These are phyloP conservation scores for Aspergillus unguis DNA, from an alignment of 2,329 filamentous ascomycete species.

Conservation along the genomic window DNA sequence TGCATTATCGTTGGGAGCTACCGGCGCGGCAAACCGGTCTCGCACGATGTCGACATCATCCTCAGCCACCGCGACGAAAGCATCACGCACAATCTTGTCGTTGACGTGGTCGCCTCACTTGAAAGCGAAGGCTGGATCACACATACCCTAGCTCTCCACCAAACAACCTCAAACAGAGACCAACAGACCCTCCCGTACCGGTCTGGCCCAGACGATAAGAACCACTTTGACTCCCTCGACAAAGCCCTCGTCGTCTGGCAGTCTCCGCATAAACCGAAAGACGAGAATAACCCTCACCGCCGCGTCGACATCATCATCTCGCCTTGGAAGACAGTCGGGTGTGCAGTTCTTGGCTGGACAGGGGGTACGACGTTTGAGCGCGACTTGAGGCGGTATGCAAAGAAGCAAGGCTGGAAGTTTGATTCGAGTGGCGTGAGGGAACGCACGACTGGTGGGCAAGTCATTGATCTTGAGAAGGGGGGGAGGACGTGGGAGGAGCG, in stretches of 20 bases:
- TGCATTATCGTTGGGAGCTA: slow-evolving; percentile 74
- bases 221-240: slow-evolving; percentile 79
- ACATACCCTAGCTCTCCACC: slow-evolving; percentile 71
- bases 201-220: slow-evolving; percentile 26
- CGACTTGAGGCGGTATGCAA: slow-evolving; percentile 77
- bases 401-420: slow-evolving; percentile 75
- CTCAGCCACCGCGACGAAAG: slow-evolving; percentile 72
- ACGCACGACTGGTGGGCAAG: slow-evolving; percentile 60
- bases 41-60: slow-evolving; percentile 82
- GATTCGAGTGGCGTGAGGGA: slow-evolving; percentile 83
- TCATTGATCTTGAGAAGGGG: slow-evolving; percentile 63
- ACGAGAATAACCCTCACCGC: slow-evolving; percentile 61
- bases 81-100: slow-evolving; percentile 67
- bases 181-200: slow-evolving; percentile 62
- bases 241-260: slow-evolving; percentile 95
- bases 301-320: slow-evolving; percentile 89
- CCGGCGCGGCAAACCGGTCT: slow-evolving; percentile 68
- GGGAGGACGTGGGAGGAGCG: slow-evolving; percentile 63
- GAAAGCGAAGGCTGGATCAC: slow-evolving; percentile 71
- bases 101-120: slow-evolving; percentile 66
- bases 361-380: slow-evolving; percentile 87
- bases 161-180: slow-evolving; percentile 67
- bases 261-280: slow-evolving; percentile 33
- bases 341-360: slow-evolving; percentile 83
- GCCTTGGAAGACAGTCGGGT: slow-evolving; percentile 85